Evolutionary conservation across 768 basidiomycete species (phyloP), one percentile per base, ranked within the genome.

Genomic region (Pleurotus cornucopiae): DNA sequence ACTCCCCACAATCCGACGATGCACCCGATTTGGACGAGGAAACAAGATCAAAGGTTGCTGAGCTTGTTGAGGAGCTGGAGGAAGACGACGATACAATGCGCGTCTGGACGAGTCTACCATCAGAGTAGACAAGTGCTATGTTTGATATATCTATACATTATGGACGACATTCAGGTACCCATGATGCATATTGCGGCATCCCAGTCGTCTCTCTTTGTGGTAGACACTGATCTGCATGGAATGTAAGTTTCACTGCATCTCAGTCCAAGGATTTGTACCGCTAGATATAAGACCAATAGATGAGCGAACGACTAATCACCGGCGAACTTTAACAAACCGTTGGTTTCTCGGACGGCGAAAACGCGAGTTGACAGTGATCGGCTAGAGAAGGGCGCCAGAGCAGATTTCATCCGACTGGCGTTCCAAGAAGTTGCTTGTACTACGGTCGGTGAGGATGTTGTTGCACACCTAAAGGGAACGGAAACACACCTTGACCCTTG

Each of bases 61-160:
- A 66, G 9, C 69, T 88, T 18, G 68, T 85, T 16, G 74, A 79
- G 43, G 76, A 73, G 4, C 66, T 88, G 49, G 83, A 85, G 66
- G 79, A 71, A 20, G 70, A 81, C 57, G 81, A 80, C 53, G 86
- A 88, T 63, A 79, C 79, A 11, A 68, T 81, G 55, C 76, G 75
- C 55, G 81, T 88, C 21, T 86, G 80, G 72, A 84, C 84, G 45
- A 82, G 76, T 21, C 57, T 76, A 44, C 20, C 41, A 53, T 78
- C 78, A 55, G 30, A 52, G 5, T 43, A 49, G 25, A 43, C 34
- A 21, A 43, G 25, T 44, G 44, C 23, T 18, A 18, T 52, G 16
- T 21, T 44, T 46, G 54, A 23, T 59, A 59, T 43, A 51, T 34
- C 26, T 47, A 49, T 20, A 45, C n/a, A 57, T 57, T 60, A 49